Conservation (phyloP, 306 rosid species). For the Begonia fuchsioides region DNA sequence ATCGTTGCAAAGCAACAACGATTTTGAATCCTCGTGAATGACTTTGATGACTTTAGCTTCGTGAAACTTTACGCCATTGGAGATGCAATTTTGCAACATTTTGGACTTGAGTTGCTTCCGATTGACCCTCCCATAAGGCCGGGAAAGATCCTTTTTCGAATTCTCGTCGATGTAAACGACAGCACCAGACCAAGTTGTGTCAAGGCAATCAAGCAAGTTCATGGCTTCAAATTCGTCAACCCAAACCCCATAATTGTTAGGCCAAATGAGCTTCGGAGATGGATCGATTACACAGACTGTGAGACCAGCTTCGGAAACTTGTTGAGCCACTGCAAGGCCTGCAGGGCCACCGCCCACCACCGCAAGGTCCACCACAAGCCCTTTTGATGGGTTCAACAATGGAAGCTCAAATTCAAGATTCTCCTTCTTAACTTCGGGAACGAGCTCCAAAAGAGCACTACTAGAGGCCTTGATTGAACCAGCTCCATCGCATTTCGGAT, state of each 20-base stretch:
- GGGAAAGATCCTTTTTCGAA: slow-evolving; percentile 44
- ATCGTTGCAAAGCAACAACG: slow-evolving; percentile 66
- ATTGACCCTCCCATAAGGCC: slow-evolving; percentile 97
- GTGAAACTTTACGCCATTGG: slow-evolving; percentile 81
- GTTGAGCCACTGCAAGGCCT: slow-evolving; percentile 95
- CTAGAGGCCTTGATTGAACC: slow-evolving; percentile 36
- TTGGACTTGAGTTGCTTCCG: slow-evolving; percentile 81
- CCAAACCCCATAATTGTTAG: slow-evolving; percentile 98
- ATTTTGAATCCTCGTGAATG: slow-evolving; percentile 70
- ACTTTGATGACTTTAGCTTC: slow-evolving; percentile 81
- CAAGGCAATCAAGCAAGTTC: slow-evolving; percentile 94
- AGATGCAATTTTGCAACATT: slow-evolving; percentile 79
- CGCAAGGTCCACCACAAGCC: slow-evolving; percentile 70
- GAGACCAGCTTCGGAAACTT: slow-evolving; percentile 91
- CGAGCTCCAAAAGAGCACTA: slow-evolving; percentile 77
- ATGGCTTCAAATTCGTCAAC: slow-evolving; percentile 95
- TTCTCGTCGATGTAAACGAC: slow-evolving; percentile 57
- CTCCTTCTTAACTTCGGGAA: slow-evolving; percentile 83
- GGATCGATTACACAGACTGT: slow-evolving; percentile 86
- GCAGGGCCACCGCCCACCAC: slow-evolving; percentile 99
- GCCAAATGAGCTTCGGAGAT: slow-evolving; percentile 83
- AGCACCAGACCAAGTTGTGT: slow-evolving; percentile 94
- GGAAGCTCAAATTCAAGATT: slow-evolving; percentile 89
- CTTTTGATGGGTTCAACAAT: slow-evolving; percentile 60
- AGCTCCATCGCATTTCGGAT: slow-evolving; percentile 27